A percentile compares a stretch with the other conserved stretches of the same genome.
Conservation (phyloP, 257 asterid species). For the Solanum lycopersicoides region DNA sequence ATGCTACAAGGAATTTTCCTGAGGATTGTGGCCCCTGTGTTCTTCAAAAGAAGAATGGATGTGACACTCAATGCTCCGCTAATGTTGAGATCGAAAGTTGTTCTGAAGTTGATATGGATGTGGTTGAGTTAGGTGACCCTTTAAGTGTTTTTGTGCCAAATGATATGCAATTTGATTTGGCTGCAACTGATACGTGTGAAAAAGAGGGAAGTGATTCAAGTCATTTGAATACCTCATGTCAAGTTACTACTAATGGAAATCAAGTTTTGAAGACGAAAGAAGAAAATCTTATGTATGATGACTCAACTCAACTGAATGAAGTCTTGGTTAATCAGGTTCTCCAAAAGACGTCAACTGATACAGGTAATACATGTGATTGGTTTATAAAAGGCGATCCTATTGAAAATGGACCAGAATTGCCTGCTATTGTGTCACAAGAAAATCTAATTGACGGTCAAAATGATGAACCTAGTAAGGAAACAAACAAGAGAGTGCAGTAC, state of each 20-base stretch:
- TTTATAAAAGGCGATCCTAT: not conserved
- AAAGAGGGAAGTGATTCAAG: not conserved
- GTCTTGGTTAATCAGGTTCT: not conserved
- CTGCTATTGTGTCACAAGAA: not conserved
- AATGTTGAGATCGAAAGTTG: not conserved
- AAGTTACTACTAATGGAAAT: not conserved
- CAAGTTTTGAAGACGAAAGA: not conserved
- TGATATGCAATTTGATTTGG: not conserved
- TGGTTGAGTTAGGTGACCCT: constrained; percentile 7
- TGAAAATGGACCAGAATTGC: not conserved
- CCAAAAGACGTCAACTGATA: not conserved
- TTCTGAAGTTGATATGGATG: not conserved
- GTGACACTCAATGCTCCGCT: not conserved
- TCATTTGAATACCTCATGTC: not conserved
- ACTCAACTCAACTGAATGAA: not conserved
- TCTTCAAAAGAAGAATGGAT: not conserved
- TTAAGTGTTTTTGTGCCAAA: constrained; percentile 7
- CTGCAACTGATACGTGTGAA: not conserved
- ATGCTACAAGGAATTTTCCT: not conserved
- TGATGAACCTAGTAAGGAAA: not conserved
- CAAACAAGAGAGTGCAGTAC: not conserved
- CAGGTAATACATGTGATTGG: not conserved
- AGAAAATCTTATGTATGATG: not conserved
- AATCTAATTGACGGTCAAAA: not conserved
- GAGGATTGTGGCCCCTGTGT: not conserved